Base-by-base conservation (phyloP, 2,329 filamentous ascomycete genomes). In the Berkeleyomyces rouxiae region DNA sequence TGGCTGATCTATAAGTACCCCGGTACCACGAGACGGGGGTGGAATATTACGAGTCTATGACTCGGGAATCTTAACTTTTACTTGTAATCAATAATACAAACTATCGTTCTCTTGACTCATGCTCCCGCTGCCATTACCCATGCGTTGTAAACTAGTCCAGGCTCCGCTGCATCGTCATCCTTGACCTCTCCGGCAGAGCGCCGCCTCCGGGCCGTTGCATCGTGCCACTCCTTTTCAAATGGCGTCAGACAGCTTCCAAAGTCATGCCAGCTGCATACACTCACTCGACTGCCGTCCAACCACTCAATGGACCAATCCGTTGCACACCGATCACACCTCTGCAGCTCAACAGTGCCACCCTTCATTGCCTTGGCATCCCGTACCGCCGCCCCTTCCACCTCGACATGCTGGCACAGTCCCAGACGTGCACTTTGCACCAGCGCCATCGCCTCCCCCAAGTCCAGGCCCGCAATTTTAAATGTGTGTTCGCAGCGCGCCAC, bases 181-280 rank as follows among this genome's bases (percentile, higher is more conserved):
- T 63, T 63, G 3, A 36, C 23, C 2, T 49, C 46, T 4, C 10
- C 13, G 3, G 10, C n/a, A 11, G 44, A 47, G 5, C 36, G 7
- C 5, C 63, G 49, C 31, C 59, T 51, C 6, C 23, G 46, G 2
- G 46, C n/a, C 23, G 55, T 61, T 3, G 63, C 63, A 31, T 42
- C n/a, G n/a, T 43, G 43, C 63, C 63, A 65, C 40, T 47, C 61
- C n/a, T 44, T 42, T 23, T 60, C 63, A 43, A 37, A 57, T 7
- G 60, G 60, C n/a, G 33, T 37, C 31, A 10, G 16, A n/a, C 61
- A 61, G 16, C 47, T 40, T 3, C 63, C 63, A 36, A 65, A 60
- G 11, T 6, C 11, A 60, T 65, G 63, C 63, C 60, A 62, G 39
- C 46, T 61, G 7, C 33, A 33, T 1, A 65, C 58, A 1, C 46